phyloP scores from a whole-genome alignment of 495 filamentous ascomycete genomes.

The Neurospora sublineolata region DNA sequence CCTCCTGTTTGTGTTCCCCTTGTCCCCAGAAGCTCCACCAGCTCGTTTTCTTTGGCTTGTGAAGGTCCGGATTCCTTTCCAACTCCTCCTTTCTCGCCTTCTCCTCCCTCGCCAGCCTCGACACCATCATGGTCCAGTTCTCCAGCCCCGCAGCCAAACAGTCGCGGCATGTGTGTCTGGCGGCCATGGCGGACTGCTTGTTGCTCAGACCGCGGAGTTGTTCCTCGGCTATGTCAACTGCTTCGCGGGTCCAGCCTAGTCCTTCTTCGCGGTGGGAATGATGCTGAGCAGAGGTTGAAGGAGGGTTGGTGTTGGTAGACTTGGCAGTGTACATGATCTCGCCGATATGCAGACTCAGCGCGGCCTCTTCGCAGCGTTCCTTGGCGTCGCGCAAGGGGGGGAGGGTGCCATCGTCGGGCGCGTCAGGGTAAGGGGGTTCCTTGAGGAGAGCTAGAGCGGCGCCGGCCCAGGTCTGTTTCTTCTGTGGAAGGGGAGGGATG shows the following conservation, averaged over 20 bases:
- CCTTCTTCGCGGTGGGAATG: slow-evolving; percentile 46
- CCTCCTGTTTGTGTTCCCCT: slow-evolving; percentile 12
- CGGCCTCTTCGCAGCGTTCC: slow-evolving; percentile 72
- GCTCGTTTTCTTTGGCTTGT: slow-evolving; percentile 6
- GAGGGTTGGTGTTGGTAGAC: not conserved
- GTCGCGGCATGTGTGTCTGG: slow-evolving; percentile 51
- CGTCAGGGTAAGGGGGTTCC: slow-evolving; percentile 50
- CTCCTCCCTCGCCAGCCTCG: slow-evolving; percentile 43
- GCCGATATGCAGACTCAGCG: slow-evolving; percentile 78
- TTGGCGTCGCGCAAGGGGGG: slow-evolving; percentile 47
- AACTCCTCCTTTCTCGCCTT: slow-evolving; percentile 23
- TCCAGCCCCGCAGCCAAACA: slow-evolving; percentile 58
- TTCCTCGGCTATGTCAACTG: slow-evolving; percentile 53
- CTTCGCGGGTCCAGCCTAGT: slow-evolving; percentile 75
- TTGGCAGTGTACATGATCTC: slow-evolving; percentile 62
- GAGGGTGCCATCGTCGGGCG: slow-evolving; percentile 52
- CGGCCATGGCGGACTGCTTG: slow-evolving; percentile 6
- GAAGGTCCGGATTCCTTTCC: not conserved
- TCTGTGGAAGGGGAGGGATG: not conserved
- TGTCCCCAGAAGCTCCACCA: slow-evolving; percentile 42
- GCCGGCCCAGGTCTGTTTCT: not conserved
- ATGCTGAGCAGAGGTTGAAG: slow-evolving; percentile 21
- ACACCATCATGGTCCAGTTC: slow-evolving; percentile 68
- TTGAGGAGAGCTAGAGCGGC: slow-evolving; percentile 24
- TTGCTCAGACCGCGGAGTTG: slow-evolving; percentile 29